Evolutionary conservation across 371 early-diverging fungal genomes (phyloP), one percentile per base, ranked within the genome.

Genomic region (Actinomortierella ambigua): DNA sequence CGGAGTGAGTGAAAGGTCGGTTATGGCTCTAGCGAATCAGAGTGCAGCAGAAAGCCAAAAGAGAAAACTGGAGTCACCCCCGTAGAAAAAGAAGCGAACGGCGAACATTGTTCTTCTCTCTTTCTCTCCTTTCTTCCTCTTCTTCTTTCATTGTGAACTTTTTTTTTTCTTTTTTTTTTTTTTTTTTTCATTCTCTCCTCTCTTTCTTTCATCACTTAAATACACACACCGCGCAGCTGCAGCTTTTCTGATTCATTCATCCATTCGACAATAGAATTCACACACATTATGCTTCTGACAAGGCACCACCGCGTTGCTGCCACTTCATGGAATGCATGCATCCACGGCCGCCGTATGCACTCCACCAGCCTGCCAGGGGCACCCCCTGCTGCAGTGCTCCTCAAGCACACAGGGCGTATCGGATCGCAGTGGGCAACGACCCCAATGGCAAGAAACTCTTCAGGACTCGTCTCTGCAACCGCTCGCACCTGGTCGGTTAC

Each of bases 351-450:
- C 22, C 18, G n/a, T 18, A 34, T 14, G 40, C 15, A 26, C 17
- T 5, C 26, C 17, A 11, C 55, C 23, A 26, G 0, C 42, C 42
- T 5, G 28, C 39, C 50, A 34, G 66, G 66, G 66, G 29, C 60
- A 29, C 34, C 50, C 14, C 53, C 44, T 8, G 18, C 40, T 48
- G 18, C 58, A 59, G 28, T 55, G 48, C 9, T 53, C 55, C 22
- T 47, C 22, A 14, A 63, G 34, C 44, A 61, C 46, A 23, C 50
- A 50, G 41, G 41, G 24, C 41, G 46, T 61, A 51, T 52, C 4
- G 7, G 11, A 11, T 34, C 34, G 34, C 11, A 6, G 34, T 34
- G 34, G 34, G 11, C 34, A 34, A 34, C 34, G 11, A n/a, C n/a
- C n/a, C n/a, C n/a, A n/a, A 34, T 11, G 11, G 34, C 11, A 34